These are phyloP conservation scores for Jacaranda mimosifolia DNA, from an alignment of 257 asterid genomes.

Conservation along the genomic window DNA sequence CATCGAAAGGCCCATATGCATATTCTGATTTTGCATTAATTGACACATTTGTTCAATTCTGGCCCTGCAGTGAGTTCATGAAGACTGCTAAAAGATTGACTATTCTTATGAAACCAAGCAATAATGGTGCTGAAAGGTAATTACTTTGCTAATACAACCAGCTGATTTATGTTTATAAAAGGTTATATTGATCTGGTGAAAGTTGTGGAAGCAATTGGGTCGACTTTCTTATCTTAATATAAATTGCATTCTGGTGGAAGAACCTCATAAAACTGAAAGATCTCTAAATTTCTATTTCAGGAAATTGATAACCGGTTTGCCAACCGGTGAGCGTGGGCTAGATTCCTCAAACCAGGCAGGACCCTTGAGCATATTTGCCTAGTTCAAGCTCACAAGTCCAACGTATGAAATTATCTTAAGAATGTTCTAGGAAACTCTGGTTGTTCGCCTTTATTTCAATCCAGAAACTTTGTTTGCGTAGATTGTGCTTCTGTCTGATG, in stretches of 20 bases:
- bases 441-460: conserved; percentile 1
- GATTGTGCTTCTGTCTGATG: conserved; percentile 22
- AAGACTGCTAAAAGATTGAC: conserved; percentile 81
- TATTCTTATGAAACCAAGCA: conserved; percentile 61
- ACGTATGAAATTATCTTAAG: conserved; percentile 2
- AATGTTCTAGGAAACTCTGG: conserved; percentile 21
- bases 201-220: background rate
- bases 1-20: background rate
- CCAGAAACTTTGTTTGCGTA: conserved; percentile 6
- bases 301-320: conserved; percentile 80
- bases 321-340: conserved; percentile 81
- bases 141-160: background rate
- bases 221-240: background rate
- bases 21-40: conserved; percentile 4
- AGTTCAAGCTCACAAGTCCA: conserved; percentile 25
- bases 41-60: conserved; percentile 24
- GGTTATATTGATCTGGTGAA: background rate
- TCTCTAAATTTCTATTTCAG: conserved; percentile 47
- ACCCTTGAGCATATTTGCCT: conserved; percentile 73
- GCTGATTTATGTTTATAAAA: background rate
- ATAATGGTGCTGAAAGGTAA: conserved; percentile 62
- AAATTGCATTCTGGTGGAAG: background rate
- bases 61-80: conserved; percentile 63
- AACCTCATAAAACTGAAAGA: conserved; percentile 19
- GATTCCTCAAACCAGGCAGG: conserved; percentile 85